Evolutionary conservation across 2,329 filamentous ascomycete species (phyloP).

Genomic region (Knufia fluminis): DNA sequence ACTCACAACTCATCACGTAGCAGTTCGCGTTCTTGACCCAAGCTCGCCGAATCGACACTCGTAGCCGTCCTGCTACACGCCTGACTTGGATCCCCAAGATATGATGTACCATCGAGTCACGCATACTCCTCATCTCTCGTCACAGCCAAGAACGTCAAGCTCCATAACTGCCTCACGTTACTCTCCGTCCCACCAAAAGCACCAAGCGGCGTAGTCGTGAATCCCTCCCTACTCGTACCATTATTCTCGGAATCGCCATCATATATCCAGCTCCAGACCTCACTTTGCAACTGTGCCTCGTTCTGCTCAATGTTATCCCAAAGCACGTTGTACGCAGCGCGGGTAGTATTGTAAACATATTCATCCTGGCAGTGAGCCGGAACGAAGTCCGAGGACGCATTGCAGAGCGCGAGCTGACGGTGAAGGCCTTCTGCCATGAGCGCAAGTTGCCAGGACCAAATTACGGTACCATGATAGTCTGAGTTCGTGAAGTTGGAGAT

Average conservation of each 20-base stretch:
- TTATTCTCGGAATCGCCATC: constrained; percentile 23
- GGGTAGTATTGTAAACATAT: constrained; percentile 37
- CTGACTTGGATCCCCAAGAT: background rate
- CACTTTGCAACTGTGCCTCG: constrained; percentile 41
- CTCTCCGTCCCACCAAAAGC: constrained; percentile 41
- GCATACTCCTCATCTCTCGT: constrained; percentile 30
- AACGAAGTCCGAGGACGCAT: constrained; percentile 8
- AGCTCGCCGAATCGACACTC: no score
- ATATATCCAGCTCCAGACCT: constrained; percentile 57
- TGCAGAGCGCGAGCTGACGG: constrained; percentile 47
- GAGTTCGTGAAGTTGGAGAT: constrained; percentile 46
- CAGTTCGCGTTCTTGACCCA: background rate
- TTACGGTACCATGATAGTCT: constrained; percentile 55
- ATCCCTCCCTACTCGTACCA: constrained; percentile 27
- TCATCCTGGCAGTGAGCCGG: constrained; percentile 45
- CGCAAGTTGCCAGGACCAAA: constrained; percentile 57
- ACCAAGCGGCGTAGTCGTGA: constrained; percentile 43
- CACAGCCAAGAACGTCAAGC: constrained; percentile 49
- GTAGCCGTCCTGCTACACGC: background rate
- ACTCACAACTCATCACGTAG: background rate
- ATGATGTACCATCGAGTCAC: background rate
- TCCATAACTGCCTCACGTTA: constrained; percentile 50
- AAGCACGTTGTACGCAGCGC: constrained; percentile 47
- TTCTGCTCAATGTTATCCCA: constrained; percentile 56
- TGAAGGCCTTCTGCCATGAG: constrained; percentile 56